phyloP scores from a whole-genome alignment of 1,139 yeast species.

The Wickerhamiella infanticola region DNA sequence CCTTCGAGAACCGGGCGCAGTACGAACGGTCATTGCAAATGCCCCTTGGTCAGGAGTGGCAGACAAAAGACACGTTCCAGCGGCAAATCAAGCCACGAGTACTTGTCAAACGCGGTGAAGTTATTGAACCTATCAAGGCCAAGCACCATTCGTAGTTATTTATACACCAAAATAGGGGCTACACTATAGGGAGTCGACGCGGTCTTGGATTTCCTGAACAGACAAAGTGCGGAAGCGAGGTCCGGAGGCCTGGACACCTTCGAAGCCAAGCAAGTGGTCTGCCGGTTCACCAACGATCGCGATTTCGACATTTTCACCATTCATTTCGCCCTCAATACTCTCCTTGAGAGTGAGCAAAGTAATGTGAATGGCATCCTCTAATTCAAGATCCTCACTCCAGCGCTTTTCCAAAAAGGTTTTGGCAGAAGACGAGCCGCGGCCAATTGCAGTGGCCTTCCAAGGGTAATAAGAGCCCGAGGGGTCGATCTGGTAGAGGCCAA shows the following conservation, averaged over 20 bases:
- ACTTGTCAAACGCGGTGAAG: constrained; percentile 72
- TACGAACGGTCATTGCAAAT: constrained; percentile 84
- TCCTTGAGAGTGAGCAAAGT: constrained; percentile 90
- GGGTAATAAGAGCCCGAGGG: constrained; percentile 98
- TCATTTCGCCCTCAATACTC: constrained; percentile 95
- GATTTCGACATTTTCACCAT: constrained; percentile 90
- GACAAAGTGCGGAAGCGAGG: constrained; percentile 79
- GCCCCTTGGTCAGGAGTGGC: constrained; percentile 99
- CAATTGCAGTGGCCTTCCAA: constrained; percentile 99
- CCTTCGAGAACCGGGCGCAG: constrained; percentile 83
- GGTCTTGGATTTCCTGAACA: constrained; percentile 86
- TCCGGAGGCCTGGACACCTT: constrained; percentile 66
- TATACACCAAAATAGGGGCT: constrained; percentile 10
- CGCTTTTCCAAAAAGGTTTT: constrained; percentile 94
- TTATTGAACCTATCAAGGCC: constrained; percentile 69
- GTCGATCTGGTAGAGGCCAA: constrained; percentile 87
- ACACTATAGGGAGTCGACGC: constrained; percentile 68
- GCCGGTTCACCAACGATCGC: constrained; percentile 77
- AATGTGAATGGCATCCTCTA: constrained; percentile 96
- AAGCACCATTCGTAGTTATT: constrained; percentile 37
- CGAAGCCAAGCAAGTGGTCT: constrained; percentile 66
- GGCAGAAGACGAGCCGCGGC: constrained; percentile 86
- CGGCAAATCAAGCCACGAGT: constrained; percentile 79
- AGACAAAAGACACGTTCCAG: constrained; percentile 75
- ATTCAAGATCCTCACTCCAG: constrained; percentile 92